Evolutionary conservation across 139 green algal genomes (phyloP).

Genomic region (Nannochloris sp.): DNA sequence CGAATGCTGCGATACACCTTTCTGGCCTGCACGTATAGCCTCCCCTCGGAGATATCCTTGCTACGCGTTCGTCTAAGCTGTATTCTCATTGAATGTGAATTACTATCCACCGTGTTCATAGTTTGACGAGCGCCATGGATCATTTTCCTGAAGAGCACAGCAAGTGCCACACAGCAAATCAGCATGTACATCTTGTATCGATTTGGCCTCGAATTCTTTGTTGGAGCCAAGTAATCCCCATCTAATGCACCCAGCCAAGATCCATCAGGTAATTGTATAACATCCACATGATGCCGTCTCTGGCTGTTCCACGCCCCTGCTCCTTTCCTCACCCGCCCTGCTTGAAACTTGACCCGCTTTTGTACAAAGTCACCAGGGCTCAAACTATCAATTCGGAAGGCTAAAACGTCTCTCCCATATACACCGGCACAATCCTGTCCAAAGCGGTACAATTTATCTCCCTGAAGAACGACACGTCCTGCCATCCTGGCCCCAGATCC

Average conservation of each 20-base stretch:
- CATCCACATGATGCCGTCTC: conserved; percentile 37
- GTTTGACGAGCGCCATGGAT: too few relatives aligned
- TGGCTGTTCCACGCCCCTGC: conserved; percentile 21
- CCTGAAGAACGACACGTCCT: conserved; percentile 17
- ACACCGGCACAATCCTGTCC: conserved; percentile 34
- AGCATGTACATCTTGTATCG: background rate
- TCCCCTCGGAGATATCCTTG: too few relatives aligned
- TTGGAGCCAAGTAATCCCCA: conserved; percentile 20
- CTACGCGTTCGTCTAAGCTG: too few relatives aligned
- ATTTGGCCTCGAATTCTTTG: background rate
- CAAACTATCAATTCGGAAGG: conserved; percentile 21
- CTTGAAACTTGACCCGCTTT: conserved; percentile 9
- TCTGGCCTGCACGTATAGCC: background rate
- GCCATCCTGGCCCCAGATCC: conserved; percentile 14
- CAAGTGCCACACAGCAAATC: background rate
- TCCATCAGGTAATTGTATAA: conserved; percentile 18
- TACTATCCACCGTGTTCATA: too few relatives aligned
- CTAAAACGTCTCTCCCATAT: conserved; percentile 29
- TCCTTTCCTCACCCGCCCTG: background rate
- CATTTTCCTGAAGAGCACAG: too few relatives aligned
- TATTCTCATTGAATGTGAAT: too few relatives aligned
- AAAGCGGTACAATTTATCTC: conserved; percentile 26
- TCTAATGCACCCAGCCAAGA: conserved; percentile 33
- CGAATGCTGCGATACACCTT: background rate
- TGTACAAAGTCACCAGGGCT: conserved; percentile 19